Conservation (phyloP, 1,139 yeast species). For the Candida sojae region DNA sequence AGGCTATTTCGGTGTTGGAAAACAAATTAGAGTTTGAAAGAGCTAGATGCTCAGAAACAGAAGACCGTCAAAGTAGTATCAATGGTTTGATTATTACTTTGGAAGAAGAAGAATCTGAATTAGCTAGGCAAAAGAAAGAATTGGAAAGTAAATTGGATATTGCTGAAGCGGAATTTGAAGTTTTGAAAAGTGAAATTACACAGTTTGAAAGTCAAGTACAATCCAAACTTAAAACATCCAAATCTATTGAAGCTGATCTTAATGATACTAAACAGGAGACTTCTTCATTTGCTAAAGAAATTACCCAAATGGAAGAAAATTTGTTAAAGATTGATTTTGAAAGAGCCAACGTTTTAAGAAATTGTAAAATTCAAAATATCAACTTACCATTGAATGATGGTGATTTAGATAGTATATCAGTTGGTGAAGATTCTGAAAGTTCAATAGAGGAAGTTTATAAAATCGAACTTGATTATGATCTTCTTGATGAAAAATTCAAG, state of each 20-base stretch:
- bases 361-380: conserved; percentile 75
- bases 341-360: conserved; percentile 61
- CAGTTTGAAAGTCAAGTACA: conserved; percentile 26
- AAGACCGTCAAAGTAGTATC: conserved; percentile 42
- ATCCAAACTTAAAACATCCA: conserved; percentile 27
- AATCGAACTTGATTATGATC: conserved; percentile 57
- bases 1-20: conserved; percentile 61
- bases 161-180: conserved; percentile 52
- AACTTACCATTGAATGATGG: conserved; percentile 68
- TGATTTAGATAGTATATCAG: conserved; percentile 50
- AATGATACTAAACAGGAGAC: conserved; percentile 38
- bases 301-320: conserved; percentile 50
- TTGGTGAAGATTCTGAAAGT: conserved; percentile 39
- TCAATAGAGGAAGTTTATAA: conserved; percentile 43
- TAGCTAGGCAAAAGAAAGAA: conserved; percentile 30
- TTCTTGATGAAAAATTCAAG: conserved; percentile 48
- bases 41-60: conserved; percentile 54
- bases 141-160: conserved; percentile 42
- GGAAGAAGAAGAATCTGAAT: conserved; percentile 31
- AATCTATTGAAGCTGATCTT: conserved; percentile 30
- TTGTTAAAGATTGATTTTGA: conserved; percentile 58
- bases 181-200: conserved; percentile 39
- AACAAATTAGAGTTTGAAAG: conserved; percentile 67
- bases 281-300: conserved; percentile 28
- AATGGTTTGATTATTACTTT: conserved; percentile 32